Percentiles rank a stretch among this genome's conserved stretches.
phyloP scores from a whole-genome alignment of 805 yeast genomes.

The Wickerhamiella alocasiicola region DNA sequence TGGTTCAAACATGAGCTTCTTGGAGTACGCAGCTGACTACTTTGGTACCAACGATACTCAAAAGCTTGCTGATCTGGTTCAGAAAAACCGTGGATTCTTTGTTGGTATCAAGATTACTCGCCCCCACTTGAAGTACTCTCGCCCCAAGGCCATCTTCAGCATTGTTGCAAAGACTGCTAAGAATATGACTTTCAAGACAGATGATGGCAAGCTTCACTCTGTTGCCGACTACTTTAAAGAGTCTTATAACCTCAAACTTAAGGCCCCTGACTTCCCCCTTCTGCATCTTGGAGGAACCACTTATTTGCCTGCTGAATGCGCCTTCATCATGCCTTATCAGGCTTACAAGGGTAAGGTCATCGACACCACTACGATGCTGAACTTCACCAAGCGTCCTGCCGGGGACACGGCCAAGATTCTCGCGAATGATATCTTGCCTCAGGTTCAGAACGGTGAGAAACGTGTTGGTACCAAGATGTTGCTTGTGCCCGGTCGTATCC shows the following conservation, averaged over 20 bases:
- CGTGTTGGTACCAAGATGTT: constrained; percentile 49
- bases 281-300: constrained; percentile 10
- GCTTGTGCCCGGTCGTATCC: constrained; percentile 9
- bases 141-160: constrained; percentile 11
- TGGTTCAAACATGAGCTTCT: constrained; percentile 8
- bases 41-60: constrained; percentile 5
- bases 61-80: constrained; percentile 2
- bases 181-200: constrained; percentile 2
- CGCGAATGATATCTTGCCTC: constrained; percentile 10
- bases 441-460: constrained; percentile 88
- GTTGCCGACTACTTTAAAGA: constrained; percentile 3
- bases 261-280: constrained; percentile 10
- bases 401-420: constrained; percentile 9
- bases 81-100: constrained; percentile 9
- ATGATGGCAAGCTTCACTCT: constrained; percentile 2
- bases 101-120: constrained; percentile 10
- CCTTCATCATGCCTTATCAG: constrained; percentile 9
- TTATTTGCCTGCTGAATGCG: constrained; percentile 10
- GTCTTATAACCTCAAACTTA: constrained; percentile 4
- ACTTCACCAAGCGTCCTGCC: constrained; percentile 12
- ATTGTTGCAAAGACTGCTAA: constrained; percentile 7
- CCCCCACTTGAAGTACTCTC: constrained; percentile 8
- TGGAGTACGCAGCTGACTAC: constrained; percentile 9
- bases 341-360: constrained; percentile 8
- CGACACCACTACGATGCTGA: constrained; percentile 10